These are phyloP conservation scores for Penicillium paxilli DNA, from an alignment of 495 filamentous ascomycete species.

Conservation along the genomic window DNA sequence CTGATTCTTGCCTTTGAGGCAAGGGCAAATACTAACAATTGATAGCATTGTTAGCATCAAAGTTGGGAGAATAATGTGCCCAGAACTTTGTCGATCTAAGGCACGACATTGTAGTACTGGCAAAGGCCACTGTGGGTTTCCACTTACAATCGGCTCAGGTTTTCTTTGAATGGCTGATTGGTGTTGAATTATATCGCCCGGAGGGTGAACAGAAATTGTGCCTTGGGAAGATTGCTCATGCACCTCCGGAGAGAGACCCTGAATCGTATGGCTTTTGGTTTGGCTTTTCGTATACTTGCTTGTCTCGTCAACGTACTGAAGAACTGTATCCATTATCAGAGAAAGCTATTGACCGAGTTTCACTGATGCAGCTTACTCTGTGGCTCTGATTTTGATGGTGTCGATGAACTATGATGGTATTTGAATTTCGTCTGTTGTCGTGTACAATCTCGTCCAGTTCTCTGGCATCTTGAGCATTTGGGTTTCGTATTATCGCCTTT, in stretches of 20 bases:
- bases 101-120: too few species aligned
- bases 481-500: conserved; percentile 12
- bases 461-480: conserved; percentile 15
- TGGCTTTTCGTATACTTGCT: not conserved
- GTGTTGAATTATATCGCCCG: not conserved
- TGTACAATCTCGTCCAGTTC: conserved; percentile 11
- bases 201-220: not conserved
- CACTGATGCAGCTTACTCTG: not conserved
- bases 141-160: conserved; percentile 2
- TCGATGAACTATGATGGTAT: conserved; percentile 6
- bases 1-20: not conserved
- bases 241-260: not conserved
- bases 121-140: not conserved
- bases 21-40: not conserved
- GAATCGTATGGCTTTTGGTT: not conserved
- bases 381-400: not conserved
- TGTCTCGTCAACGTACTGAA: not conserved
- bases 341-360: not conserved
- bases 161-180: not conserved
- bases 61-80: too few species aligned
- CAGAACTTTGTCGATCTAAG: too few species aligned
- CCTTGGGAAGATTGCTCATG: not conserved
- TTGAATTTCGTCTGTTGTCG: conserved; percentile 4
- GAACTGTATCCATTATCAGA: not conserved
- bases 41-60: not conserved